Conservation (phyloP, 495 filamentous ascomycete species). For the Penicillium antarcticum region DNA sequence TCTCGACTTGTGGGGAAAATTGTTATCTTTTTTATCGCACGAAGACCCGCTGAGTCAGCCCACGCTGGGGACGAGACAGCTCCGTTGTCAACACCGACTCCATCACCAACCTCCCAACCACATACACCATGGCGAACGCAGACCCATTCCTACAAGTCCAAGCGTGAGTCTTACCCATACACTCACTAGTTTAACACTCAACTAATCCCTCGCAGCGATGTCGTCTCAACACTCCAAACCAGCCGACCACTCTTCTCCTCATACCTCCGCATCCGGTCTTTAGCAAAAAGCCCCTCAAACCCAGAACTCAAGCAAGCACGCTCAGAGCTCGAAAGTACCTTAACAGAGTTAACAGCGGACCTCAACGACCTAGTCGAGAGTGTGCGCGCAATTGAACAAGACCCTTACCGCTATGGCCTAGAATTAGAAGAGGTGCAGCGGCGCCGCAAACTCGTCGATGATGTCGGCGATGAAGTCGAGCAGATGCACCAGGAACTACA, state of each 20-base stretch:
- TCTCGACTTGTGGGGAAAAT: slow-evolving; percentile 14
- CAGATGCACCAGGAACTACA: slow-evolving; percentile 81
- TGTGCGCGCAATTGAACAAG: slow-evolving; percentile 81
- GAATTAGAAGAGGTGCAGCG: slow-evolving; percentile 78
- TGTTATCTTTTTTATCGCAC: slow-evolving; percentile 17
- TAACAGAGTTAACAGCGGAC: slow-evolving; percentile 77
- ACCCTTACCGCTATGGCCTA: slow-evolving; percentile 87
- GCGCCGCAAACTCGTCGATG: slow-evolving; percentile 78
- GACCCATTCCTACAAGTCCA: slow-evolving; percentile 96
- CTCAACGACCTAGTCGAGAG: slow-evolving; percentile 85
- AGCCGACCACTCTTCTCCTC: slow-evolving; percentile 86
- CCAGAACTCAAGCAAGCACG: slow-evolving; percentile 86
- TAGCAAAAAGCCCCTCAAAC: slow-evolving; percentile 63
- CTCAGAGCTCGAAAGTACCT: slow-evolving; percentile 72
- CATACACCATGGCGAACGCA: slow-evolving; percentile 56
- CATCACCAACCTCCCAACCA: slow-evolving; percentile 5
- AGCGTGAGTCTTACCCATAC: slow-evolving; percentile 49
- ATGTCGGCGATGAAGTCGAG: slow-evolving; percentile 83
- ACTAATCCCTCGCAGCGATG: slow-evolving; percentile 59
- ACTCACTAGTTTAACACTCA: background rate
- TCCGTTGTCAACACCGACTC: background rate
- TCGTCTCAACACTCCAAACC: slow-evolving; percentile 72
- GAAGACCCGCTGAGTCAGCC: slow-evolving; percentile 16
- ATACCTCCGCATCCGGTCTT: slow-evolving; percentile 91
- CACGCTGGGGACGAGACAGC: background rate